Evolutionary conservation across 2,329 filamentous ascomycete genomes (phyloP).

Genomic region (Colletotrichum spinosum): DNA sequence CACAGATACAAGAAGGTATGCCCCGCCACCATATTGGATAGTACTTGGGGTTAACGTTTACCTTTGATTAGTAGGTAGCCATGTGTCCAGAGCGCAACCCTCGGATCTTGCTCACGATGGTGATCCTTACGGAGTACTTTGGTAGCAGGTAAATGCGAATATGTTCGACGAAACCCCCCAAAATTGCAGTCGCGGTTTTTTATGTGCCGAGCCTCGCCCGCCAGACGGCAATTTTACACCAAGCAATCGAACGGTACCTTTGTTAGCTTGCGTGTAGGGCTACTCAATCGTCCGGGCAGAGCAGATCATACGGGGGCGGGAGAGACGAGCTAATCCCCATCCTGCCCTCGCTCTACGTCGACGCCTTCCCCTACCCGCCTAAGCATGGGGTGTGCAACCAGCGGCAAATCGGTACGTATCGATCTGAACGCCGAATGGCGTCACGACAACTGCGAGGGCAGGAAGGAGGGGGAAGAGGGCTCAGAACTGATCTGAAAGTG

Average conservation of each 20-base stretch:
- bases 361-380: constrained; percentile 12
- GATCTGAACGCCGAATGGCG: constrained; percentile 29
- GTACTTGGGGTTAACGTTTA: too few relatives aligned
- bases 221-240: background rate
- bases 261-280: background rate
- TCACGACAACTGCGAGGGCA: constrained; percentile 17
- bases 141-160: too few relatives aligned
- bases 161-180: too few relatives aligned
- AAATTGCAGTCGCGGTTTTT: too few relatives aligned
- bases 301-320: constrained; percentile 35
- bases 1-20: too few relatives aligned
- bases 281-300: constrained; percentile 33
- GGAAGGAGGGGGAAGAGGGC: background rate
- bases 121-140: too few relatives aligned
- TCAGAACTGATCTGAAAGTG: too few relatives aligned
- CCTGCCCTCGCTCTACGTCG: constrained; percentile 16
- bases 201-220: too few relatives aligned
- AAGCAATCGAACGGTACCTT: constrained; percentile 12
- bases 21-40: too few relatives aligned
- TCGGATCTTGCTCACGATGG: too few relatives aligned
- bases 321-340: constrained; percentile 25
- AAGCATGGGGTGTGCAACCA: constrained; percentile 22
- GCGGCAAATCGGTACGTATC: constrained; percentile 20
- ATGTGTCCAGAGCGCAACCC: background rate
- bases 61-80: too few relatives aligned